A percentile compares a stretch with the other conserved stretches of the same genome.
Evolutionary conservation across 768 basidiomycete genomes (phyloP).

Genomic region (Phlebiopsis flavidoalba): DNA sequence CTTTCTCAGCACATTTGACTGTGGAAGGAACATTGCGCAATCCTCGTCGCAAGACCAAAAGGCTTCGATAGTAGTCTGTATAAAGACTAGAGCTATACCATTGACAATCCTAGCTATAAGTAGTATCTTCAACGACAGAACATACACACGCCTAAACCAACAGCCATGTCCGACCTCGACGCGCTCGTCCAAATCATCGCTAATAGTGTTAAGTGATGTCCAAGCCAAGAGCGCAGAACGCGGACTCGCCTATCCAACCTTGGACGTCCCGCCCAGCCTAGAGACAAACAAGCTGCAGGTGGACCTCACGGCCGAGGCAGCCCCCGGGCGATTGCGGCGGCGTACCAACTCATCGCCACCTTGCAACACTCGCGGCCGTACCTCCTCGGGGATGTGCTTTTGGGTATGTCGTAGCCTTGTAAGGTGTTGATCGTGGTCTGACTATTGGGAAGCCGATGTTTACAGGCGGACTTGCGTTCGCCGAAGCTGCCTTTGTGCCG

Average conservation of each 20-base stretch:
- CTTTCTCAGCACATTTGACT: no score
- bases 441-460: background rate
- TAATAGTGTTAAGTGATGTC: background rate
- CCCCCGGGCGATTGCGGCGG: slow-evolving; percentile 8
- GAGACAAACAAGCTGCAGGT: background rate
- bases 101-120: background rate
- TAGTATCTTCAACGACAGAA: no score
- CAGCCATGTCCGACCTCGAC: slow-evolving; percentile 5
- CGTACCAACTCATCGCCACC: slow-evolving; percentile 11
- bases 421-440: background rate
- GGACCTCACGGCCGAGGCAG: background rate
- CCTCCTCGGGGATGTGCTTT: background rate
- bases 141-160: no score
- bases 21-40: background rate
- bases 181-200: slow-evolving; percentile 8
- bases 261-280: background rate
- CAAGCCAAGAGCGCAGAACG: background rate
- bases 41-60: background rate
- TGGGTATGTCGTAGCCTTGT: background rate
- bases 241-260: background rate
- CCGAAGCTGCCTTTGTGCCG: slow-evolving; percentile 20
- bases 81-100: background rate
- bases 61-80: background rate
- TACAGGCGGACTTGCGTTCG: slow-evolving; percentile 19
- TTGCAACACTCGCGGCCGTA: slow-evolving; percentile 1